These are phyloP conservation scores for Neurospora intermedia DNA, from an alignment of 495 filamentous ascomycete species.

Conservation along the genomic window DNA sequence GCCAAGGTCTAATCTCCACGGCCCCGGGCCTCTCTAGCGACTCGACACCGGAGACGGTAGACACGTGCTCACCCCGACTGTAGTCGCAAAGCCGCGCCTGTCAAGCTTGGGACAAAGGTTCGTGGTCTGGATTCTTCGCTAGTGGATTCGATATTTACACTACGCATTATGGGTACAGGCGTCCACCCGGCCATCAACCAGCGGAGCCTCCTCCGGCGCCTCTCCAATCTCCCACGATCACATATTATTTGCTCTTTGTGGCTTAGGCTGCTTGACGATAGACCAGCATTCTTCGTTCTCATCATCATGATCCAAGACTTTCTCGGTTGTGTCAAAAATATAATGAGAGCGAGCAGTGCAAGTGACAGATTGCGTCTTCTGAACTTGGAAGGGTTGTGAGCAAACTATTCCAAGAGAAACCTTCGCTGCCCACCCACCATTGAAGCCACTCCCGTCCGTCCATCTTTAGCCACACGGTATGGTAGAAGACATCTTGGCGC, in stretches of 20 bases:
- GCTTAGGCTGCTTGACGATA: neutral
- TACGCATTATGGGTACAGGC: too few relatives aligned
- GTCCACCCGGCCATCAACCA: neutral
- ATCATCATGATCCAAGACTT: neutral
- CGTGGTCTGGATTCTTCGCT: neutral
- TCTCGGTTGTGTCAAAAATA: neutral
- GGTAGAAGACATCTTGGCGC: neutral
- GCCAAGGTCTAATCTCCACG: neutral
- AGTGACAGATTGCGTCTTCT: too few relatives aligned
- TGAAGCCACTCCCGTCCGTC: neutral
- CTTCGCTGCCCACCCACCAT: neutral
- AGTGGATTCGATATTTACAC: neutral
- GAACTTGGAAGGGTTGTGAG: too few relatives aligned
- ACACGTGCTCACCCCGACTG: neutral
- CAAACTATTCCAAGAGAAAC: neutral
- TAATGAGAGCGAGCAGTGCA: neutral
- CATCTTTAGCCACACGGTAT: neutral
- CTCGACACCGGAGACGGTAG: neutral
- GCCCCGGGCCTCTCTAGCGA: neutral
- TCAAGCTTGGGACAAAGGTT: neutral
- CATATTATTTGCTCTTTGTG: neutral
- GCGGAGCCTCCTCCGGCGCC: neutral
- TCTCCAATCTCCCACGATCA: neutral
- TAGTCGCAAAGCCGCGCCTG: neutral
- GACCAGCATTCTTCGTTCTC: neutral